phyloP scores from a whole-genome alignment of 345 rosid species.

The Eucalyptus cloeziana region DNA sequence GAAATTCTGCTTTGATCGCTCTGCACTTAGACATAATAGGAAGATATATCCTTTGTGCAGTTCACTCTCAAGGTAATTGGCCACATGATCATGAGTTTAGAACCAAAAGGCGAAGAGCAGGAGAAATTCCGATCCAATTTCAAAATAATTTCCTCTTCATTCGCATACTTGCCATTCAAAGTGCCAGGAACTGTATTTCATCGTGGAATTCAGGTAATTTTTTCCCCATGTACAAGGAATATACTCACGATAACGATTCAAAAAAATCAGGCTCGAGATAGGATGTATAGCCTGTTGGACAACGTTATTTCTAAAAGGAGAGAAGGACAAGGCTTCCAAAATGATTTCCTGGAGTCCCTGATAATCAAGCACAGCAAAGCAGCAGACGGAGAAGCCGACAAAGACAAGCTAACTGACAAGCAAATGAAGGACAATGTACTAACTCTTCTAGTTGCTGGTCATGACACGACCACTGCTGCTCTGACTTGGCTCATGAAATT shows the following conservation, averaged over 20 bases:
- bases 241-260: not conserved
- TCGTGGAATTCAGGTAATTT: slow-evolving; percentile 34
- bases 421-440: slow-evolving; percentile 48
- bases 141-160: slow-evolving; percentile 46
- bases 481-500: slow-evolving; percentile 52
- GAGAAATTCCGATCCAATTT: slow-evolving; percentile 47
- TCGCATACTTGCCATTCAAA: slow-evolving; percentile 55
- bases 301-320: slow-evolving; percentile 25
- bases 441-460: slow-evolving; percentile 59
- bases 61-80: slow-evolving; percentile 63
- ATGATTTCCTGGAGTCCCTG: slow-evolving; percentile 50
- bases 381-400: slow-evolving; percentile 7
- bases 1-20: not conserved
- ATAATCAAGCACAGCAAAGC: slow-evolving; percentile 38
- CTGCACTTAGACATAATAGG: not conserved
- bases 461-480: slow-evolving; percentile 57
- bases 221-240: not conserved
- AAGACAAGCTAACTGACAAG: slow-evolving; percentile 36
- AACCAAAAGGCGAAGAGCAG: slow-evolving; percentile 45
- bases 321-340: slow-evolving; percentile 25
- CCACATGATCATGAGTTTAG: slow-evolving; percentile 54
- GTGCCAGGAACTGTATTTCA: slow-evolving; percentile 51
- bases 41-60: slow-evolving; percentile 14
- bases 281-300: slow-evolving; percentile 45
- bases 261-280: slow-evolving; percentile 36